Conservation (phyloP, 2,329 filamentous ascomycete species). For the Colletotrichum phormii region DNA sequence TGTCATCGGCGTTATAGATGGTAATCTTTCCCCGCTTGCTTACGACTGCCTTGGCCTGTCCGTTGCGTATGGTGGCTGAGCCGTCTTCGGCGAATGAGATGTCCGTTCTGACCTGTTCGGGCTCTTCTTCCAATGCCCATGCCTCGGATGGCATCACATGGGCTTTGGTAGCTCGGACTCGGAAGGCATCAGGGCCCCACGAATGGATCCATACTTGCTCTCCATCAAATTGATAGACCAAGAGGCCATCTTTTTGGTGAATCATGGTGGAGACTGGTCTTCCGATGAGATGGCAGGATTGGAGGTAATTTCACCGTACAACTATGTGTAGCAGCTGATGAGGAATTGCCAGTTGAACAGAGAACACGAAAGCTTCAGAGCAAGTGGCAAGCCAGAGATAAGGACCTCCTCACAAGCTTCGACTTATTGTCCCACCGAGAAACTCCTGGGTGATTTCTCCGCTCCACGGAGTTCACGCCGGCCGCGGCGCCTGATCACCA, state of each 20-base stretch:
- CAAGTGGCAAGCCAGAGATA: not conserved
- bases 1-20: slow-evolving; percentile 40
- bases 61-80: slow-evolving; percentile 41
- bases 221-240: slow-evolving; percentile 38
- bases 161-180: slow-evolving; percentile 57
- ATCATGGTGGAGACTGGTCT: not conserved
- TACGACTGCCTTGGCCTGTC: slow-evolving; percentile 43
- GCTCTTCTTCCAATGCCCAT: slow-evolving; percentile 48
- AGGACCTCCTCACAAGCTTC: not conserved
- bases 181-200: slow-evolving; percentile 59
- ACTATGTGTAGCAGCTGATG: not conserved
- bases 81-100: slow-evolving; percentile 39
- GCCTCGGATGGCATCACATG: slow-evolving; percentile 46
- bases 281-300: not conserved
- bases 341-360: not conserved
- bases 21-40: slow-evolving; percentile 43
- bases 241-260: not conserved
- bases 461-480: not conserved
- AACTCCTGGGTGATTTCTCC: not conserved
- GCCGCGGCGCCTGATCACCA: not conserved
- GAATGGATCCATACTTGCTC: slow-evolving; percentile 37
- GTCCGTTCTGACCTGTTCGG: not conserved
- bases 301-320: not conserved
- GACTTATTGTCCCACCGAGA: not conserved
- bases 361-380: not conserved